Conservation (phyloP, 2,329 filamentous ascomycete genomes). For the Paraphaeosphaeria sporulosa region DNA sequence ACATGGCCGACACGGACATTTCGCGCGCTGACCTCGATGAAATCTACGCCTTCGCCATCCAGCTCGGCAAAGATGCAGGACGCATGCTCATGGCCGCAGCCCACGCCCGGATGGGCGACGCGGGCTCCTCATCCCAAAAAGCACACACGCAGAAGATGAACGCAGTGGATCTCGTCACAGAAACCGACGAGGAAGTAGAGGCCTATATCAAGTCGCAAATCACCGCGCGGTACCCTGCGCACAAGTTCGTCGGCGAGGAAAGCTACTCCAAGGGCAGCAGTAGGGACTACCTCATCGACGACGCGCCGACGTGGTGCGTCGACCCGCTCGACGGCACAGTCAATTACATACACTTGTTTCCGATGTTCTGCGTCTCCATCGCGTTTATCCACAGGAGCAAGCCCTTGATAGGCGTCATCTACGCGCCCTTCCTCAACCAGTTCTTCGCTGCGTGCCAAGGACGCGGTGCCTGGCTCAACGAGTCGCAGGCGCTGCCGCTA, state of each 20-base stretch:
- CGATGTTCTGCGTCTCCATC: slow-evolving; percentile 83
- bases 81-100: slow-evolving; percentile 71
- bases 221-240: slow-evolving; percentile 66
- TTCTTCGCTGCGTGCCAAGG: slow-evolving; percentile 73
- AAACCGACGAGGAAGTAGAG: slow-evolving; percentile 79
- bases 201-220: slow-evolving; percentile 71
- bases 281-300: slow-evolving; percentile 69
- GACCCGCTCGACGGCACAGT: slow-evolving; percentile 82
- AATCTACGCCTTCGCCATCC: slow-evolving; percentile 74
- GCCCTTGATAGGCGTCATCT: slow-evolving; percentile 74
- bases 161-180: slow-evolving; percentile 78
- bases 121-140: slow-evolving; percentile 33
- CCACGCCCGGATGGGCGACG: slow-evolving; percentile 60
- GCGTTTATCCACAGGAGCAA: slow-evolving; percentile 67
- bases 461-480: slow-evolving; percentile 73
- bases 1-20: slow-evolving; percentile 34
- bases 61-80: slow-evolving; percentile 74
- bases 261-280: slow-evolving; percentile 71
- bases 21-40: slow-evolving; percentile 62
- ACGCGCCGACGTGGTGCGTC: slow-evolving; percentile 75
- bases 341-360: slow-evolving; percentile 81
- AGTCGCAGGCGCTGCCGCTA: slow-evolving; percentile 69
- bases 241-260: slow-evolving; percentile 82
- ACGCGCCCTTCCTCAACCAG: slow-evolving; percentile 74
- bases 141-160: slow-evolving; percentile 73